Conservation (phyloP, 306 rosid genomes). For the Prunus fruticosa region DNA sequence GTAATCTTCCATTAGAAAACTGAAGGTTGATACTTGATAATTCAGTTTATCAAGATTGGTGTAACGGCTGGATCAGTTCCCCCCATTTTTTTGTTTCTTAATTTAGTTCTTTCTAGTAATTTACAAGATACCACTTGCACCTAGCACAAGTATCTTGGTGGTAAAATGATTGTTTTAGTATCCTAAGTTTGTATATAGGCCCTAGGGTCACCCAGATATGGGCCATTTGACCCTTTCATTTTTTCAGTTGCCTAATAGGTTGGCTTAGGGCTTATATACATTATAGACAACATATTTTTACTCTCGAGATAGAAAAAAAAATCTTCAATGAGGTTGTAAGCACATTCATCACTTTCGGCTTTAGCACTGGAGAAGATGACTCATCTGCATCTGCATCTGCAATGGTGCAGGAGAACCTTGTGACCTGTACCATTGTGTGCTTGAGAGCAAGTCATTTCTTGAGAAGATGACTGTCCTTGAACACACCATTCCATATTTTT, state of each 20-base stretch:
- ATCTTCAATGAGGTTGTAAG: not conserved
- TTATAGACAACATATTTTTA: not conserved
- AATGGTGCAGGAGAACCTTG: slow-evolving; percentile 69
- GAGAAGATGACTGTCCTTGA: slow-evolving; percentile 91
- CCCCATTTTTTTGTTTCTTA: not conserved
- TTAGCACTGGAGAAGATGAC: slow-evolving; percentile 12
- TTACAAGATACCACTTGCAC: slow-evolving; percentile 4
- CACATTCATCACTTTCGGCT: not conserved
- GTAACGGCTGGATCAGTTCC: not conserved
- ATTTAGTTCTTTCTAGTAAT: slow-evolving; percentile 14
- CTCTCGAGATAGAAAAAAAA: not conserved
- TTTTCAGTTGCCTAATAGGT: not conserved
- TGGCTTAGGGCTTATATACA: not conserved
- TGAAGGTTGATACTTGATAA: not conserved
- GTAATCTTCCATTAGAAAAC: not conserved
- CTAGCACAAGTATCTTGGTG: not conserved
- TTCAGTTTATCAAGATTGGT: slow-evolving; percentile 28
- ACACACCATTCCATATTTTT: slow-evolving; percentile 87
- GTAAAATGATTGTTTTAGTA: not conserved
- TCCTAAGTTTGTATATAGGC: not conserved
- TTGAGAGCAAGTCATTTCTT: slow-evolving; percentile 95
- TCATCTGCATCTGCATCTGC: slow-evolving; percentile 11
- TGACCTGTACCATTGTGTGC: slow-evolving; percentile 85
- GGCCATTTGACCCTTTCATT: not conserved
- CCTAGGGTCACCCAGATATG: not conserved